These are phyloP conservation scores for Fistulifera solaris DNA, from an alignment of 108 stramenopile species.

Conservation along the genomic window DNA sequence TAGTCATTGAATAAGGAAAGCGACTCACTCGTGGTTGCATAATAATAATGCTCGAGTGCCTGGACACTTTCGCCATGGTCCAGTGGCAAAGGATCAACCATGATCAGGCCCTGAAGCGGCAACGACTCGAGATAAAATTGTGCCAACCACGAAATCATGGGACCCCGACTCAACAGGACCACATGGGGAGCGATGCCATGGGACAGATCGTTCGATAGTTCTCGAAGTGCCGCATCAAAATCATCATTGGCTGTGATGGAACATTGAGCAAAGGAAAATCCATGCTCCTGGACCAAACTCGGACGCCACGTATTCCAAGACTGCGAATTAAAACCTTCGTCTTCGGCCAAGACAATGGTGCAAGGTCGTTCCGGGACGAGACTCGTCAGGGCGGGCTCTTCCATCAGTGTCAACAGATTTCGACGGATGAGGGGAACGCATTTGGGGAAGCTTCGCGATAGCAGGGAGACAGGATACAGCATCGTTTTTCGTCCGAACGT, in stretches of 20 bases:
- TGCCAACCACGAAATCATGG: conserved; percentile 22
- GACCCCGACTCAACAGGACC: conserved; percentile 35
- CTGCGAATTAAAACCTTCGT: too few relatives aligned
- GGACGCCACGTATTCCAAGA: too few relatives aligned
- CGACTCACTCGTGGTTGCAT: not conserved
- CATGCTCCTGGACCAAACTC: conserved; percentile 7
- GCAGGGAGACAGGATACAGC: too few relatives aligned
- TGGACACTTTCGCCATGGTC: conserved; percentile 4
- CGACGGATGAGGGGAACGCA: not conserved
- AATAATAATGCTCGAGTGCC: conserved; percentile 1
- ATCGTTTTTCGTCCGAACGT: too few relatives aligned
- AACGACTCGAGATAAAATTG: conserved; percentile 41
- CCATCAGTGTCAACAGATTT: not conserved
- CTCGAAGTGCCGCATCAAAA: conserved; percentile 3
- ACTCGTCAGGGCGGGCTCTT: conserved; percentile 21
- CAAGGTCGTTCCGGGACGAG: conserved; percentile 31
- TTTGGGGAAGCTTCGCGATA: too few relatives aligned
- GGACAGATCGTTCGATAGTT: conserved; percentile 3
- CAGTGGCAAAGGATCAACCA: conserved; percentile 44
- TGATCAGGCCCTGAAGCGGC: conserved; percentile 33
- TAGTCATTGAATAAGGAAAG: conserved; percentile 5
- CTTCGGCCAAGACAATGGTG: conserved; percentile 25
- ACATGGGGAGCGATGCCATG: conserved; percentile 16
- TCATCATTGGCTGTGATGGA: not conserved
- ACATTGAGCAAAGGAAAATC: conserved; percentile 22